Evolutionary conservation across 1,284 basidiomycete species (phyloP).

Genomic region (Cryptococcus deneoformans): DNA sequence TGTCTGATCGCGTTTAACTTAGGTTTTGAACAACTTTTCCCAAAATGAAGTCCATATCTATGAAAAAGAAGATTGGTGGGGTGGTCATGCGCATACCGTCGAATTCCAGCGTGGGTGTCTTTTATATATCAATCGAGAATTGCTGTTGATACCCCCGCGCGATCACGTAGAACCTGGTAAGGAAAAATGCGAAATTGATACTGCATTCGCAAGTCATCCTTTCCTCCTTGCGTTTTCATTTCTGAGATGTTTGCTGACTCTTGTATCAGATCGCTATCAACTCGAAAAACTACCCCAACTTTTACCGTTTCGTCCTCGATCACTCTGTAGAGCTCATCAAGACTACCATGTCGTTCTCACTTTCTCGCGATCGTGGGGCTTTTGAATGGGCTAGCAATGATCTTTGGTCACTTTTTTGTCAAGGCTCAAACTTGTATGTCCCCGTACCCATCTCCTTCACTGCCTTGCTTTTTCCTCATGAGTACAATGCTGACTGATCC

Average conservation of each 20-base stretch:
- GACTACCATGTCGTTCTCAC: constrained; percentile 74
- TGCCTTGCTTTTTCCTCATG: background rate
- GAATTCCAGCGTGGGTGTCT: constrained; percentile 50
- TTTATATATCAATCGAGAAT: background rate
- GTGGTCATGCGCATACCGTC: constrained; percentile 77
- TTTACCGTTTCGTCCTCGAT: constrained; percentile 62
- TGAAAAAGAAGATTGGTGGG: constrained; percentile 64
- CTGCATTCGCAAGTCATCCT: constrained; percentile 51
- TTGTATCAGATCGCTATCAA: constrained; percentile 67
- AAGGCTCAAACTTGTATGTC: constrained; percentile 54
- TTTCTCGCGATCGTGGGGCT: constrained; percentile 62
- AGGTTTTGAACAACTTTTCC: constrained; percentile 69
- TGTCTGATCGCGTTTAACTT: background rate
- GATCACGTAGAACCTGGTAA: constrained; percentile 43
- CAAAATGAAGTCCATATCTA: constrained; percentile 74
- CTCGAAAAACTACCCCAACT: constrained; percentile 73
- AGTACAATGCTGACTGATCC: background rate
- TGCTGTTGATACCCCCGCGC: background rate
- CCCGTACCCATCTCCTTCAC: background rate
- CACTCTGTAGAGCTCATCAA: constrained; percentile 55
- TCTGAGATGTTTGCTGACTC: background rate
- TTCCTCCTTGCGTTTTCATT: constrained; percentile 34
- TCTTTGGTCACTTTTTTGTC: constrained; percentile 62
- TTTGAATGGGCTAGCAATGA: constrained; percentile 73
- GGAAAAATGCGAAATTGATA: constrained; percentile 61